These are phyloP conservation scores for Aspergillus baeticus DNA, from an alignment of 495 filamentous ascomycete genomes.

Conservation along the genomic window DNA sequence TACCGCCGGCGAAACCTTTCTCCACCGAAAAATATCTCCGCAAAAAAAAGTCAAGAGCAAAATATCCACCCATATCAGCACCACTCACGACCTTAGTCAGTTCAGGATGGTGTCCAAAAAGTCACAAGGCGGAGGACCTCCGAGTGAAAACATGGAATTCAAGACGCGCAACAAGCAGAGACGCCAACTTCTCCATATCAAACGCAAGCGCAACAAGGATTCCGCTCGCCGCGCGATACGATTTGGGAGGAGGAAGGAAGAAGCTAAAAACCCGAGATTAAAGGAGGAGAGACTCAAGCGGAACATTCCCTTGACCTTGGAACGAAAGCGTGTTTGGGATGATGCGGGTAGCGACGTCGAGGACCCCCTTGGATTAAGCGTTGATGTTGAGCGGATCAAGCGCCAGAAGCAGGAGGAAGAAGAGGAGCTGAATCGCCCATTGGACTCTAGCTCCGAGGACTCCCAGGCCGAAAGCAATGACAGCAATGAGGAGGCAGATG, in stretches of 20 bases:
- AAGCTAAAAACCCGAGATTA: conserved; percentile 78
- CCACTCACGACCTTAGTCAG: neutral
- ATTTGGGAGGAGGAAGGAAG: conserved; percentile 75
- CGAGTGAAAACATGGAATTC: conserved; percentile 22
- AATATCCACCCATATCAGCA: neutral
- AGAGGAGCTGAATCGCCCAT: conserved; percentile 44
- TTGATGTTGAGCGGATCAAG: conserved; percentile 77
- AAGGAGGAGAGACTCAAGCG: conserved; percentile 65
- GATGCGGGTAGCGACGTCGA: conserved; percentile 70
- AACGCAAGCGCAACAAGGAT: conserved; percentile 72
- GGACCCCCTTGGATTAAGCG: conserved; percentile 64
- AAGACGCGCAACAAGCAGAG: conserved; percentile 67
- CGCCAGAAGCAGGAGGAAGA: conserved; percentile 66
- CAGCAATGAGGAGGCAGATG: conserved; percentile 40
- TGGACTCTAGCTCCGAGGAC: conserved; percentile 34
- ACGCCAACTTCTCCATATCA: conserved; percentile 70
- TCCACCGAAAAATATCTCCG: conserved; percentile 19
- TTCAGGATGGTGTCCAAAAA: conserved; percentile 27
- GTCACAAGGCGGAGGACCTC: conserved; percentile 23
- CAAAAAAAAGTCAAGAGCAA: conserved; percentile 7
- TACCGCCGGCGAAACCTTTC: conserved; percentile 24
- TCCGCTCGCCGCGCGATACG: conserved; percentile 72
- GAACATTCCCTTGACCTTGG: conserved; percentile 82
- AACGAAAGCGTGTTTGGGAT: conserved; percentile 91
- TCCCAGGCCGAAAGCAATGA: conserved; percentile 44